A percentile compares a stretch with the other conserved stretches of the same genome.
Conservation (phyloP, 139 green algal genomes). For the Marvania coccoides region DNA sequence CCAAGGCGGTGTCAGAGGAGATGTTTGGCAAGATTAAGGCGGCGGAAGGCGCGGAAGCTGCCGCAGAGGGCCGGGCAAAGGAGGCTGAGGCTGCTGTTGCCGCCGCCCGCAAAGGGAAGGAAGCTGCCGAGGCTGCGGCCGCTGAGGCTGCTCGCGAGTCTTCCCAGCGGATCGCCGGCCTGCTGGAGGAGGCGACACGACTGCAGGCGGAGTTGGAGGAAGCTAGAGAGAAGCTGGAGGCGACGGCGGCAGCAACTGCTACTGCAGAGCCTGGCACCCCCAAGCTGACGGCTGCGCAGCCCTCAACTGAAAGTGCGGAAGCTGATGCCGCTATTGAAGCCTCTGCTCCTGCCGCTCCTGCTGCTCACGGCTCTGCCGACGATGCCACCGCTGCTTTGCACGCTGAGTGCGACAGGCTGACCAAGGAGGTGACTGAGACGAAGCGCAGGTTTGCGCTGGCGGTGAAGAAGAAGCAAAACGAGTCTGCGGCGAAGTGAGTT, state of each 20-base stretch:
- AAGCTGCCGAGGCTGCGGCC: too few species aligned
- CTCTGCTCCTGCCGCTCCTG: background rate
- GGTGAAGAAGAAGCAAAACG: conserved; percentile 34
- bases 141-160: too few species aligned
- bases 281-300: background rate
- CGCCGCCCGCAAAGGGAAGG: background rate
- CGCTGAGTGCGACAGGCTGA: conserved; percentile 2
- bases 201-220: background rate
- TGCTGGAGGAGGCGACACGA: background rate
- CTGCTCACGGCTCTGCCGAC: background rate
- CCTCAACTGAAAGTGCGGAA: too few species aligned
- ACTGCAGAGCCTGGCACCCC: background rate
- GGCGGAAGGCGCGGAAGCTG: background rate
- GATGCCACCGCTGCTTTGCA: background rate
- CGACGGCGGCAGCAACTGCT: background rate
- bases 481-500: conserved; percentile 10
- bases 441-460: conserved; percentile 38
- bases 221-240: background rate
- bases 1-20: background rate
- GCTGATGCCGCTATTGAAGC: background rate
- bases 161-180: too few species aligned
- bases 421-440: conserved; percentile 24
- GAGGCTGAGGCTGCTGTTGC: background rate
- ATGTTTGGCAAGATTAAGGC: background rate
- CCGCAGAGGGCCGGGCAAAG: background rate